phyloP scores from a whole-genome alignment of 495 filamentous ascomycete genomes.

The Trichoderma erinaceum region DNA sequence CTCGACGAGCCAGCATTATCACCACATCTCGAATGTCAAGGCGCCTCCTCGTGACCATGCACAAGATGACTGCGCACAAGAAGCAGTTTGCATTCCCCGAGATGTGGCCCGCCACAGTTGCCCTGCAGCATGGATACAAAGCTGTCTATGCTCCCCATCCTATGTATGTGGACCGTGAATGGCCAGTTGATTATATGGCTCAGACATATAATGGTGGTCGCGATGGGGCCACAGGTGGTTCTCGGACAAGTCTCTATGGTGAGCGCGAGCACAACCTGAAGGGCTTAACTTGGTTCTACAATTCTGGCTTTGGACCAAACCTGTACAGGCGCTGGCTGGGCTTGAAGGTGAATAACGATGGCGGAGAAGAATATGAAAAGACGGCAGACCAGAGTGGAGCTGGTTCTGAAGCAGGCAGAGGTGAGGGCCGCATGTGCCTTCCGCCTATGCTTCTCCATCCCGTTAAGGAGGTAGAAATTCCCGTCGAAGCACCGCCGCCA shows the following conservation, averaged over 20 bases:
- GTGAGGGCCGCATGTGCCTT: slow-evolving; percentile 85
- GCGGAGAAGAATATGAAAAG: slow-evolving; percentile 76
- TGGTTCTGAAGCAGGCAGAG: slow-evolving; percentile 41
- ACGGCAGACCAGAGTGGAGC: slow-evolving; percentile 47
- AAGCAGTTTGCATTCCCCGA: slow-evolving; percentile 91
- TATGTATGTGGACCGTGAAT: slow-evolving; percentile 81
- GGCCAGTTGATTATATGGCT: slow-evolving; percentile 76
- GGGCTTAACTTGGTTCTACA: slow-evolving; percentile 92
- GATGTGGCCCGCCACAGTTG: slow-evolving; percentile 85
- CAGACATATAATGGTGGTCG: slow-evolving; percentile 77
- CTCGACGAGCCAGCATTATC: slow-evolving; percentile 82
- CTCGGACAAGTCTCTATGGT: slow-evolving; percentile 69
- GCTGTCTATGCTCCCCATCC: slow-evolving; percentile 92
- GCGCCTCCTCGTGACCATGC: slow-evolving; percentile 79
- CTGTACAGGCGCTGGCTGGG: slow-evolving; percentile 87
- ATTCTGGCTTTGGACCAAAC: slow-evolving; percentile 75
- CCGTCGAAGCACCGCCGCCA: slow-evolving; percentile 51
- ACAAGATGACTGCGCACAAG: slow-evolving; percentile 71
- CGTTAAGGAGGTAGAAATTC: slow-evolving; percentile 76
- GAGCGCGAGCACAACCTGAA: slow-evolving; percentile 84
- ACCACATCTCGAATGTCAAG: slow-evolving; percentile 77
- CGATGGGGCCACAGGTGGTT: slow-evolving; percentile 70
- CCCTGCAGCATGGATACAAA: slow-evolving; percentile 91
- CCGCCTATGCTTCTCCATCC: slow-evolving; percentile 91
- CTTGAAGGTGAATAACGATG: slow-evolving; percentile 74